These are phyloP conservation scores for Talaromyces piceae DNA, from an alignment of 2,329 filamentous ascomycete species.

Conservation along the genomic window DNA sequence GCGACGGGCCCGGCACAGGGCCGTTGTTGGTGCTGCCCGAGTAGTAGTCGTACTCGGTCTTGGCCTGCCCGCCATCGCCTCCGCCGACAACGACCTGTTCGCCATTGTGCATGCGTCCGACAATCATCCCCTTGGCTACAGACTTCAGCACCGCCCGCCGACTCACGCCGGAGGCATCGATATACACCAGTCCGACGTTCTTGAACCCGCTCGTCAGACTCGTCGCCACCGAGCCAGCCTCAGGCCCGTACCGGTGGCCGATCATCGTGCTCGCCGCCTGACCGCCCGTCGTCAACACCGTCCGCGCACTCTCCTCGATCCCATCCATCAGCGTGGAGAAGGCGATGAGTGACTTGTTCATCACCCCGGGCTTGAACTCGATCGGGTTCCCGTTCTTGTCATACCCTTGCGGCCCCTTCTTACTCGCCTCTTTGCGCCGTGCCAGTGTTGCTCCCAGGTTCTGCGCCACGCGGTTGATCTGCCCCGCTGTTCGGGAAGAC, in stretches of 20 bases:
- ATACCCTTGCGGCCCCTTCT: conserved; percentile 47
- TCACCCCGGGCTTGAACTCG: conserved; percentile 76
- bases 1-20: background rate
- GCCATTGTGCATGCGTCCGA: conserved; percentile 43
- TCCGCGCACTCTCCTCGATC: conserved; percentile 77
- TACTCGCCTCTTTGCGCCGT: conserved; percentile 49
- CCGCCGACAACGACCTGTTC: conserved; percentile 42
- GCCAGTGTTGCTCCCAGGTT: conserved; percentile 74
- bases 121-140: conserved; percentile 86
- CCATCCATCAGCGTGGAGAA: conserved; percentile 93
- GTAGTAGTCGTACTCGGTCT: conserved; percentile 9
- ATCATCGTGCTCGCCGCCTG: conserved; percentile 79
- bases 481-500: conserved; percentile 78
- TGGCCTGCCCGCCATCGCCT: conserved; percentile 38
- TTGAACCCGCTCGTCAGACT: conserved; percentile 79
- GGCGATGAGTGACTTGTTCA: conserved; percentile 95
- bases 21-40: background rate
- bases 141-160: conserved; percentile 84
- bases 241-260: conserved; percentile 77
- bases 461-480: conserved; percentile 76
- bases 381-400: conserved; percentile 62
- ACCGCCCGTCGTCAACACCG: conserved; percentile 65
- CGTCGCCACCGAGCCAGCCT: conserved; percentile 71
- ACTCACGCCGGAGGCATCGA: conserved; percentile 89
- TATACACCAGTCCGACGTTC: conserved; percentile 95